These are phyloP conservation scores for Syzygium oleosum DNA, from an alignment of 345 rosid species.

Conservation along the genomic window DNA sequence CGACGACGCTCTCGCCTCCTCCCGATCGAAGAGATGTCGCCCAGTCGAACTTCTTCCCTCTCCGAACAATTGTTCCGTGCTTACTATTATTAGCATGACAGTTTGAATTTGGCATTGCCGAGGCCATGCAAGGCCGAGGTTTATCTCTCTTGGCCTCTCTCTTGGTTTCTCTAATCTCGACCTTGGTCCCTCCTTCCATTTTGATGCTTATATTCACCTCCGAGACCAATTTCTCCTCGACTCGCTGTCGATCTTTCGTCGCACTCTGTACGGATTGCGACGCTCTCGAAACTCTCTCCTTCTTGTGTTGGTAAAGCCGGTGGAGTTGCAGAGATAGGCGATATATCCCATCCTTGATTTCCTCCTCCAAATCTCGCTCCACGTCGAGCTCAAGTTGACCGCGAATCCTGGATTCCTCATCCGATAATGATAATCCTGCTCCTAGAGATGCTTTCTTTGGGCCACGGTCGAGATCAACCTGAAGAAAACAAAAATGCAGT, in stretches of 20 bases:
- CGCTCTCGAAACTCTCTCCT: conserved; percentile 26
- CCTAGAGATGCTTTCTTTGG: background rate
- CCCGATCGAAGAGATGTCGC: conserved; percentile 33
- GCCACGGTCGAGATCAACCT: background rate
- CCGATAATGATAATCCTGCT: background rate
- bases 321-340: conserved; percentile 58
- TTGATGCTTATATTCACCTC: conserved; percentile 58
- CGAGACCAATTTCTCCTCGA: conserved; percentile 18
- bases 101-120: background rate
- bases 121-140: background rate
- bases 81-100: background rate
- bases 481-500: background rate
- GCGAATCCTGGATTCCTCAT: conserved; percentile 54
- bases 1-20: background rate
- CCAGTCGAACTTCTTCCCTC: conserved; percentile 35
- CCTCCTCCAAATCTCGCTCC: conserved; percentile 68
- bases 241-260: background rate
- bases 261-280: background rate
- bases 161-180: conserved; percentile 57
- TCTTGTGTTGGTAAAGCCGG: conserved; percentile 49
- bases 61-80: background rate
- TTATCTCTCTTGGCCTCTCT: conserved; percentile 9
- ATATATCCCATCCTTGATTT: conserved; percentile 65
- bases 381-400: conserved; percentile 62
- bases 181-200: conserved; percentile 60